Base-by-base conservation (phyloP, 257 asterid species). In the Solanum stenotomum region DNA sequence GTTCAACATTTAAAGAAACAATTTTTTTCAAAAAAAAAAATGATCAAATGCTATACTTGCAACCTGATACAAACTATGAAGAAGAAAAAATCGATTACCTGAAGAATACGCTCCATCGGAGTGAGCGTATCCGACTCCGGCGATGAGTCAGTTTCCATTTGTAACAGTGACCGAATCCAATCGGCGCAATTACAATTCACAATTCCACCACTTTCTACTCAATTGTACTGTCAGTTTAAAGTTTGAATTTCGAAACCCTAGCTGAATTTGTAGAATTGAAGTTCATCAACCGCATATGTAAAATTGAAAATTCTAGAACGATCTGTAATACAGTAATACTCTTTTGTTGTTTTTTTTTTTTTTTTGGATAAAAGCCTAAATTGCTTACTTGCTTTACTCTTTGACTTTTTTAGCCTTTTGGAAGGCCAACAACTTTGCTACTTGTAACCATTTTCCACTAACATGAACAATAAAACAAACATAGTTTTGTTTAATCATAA, bases 61-160 rank as follows among this genome's bases (percentile, higher is more conserved):
- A 86, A 49, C 84, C 70, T 79, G 83, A 46, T 65, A 29, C 16
- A 34, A 56, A 56, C 84, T 74, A 34, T 33, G n/a, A 20, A 20
- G 6, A 18, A 72, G 10, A 34, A 72, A 33, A 33, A 18, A 70
- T 2, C 6, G 25, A 72, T 33, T 87, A 93, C 98, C 98, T 94
- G 94, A 88, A 92, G 37, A 85, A 95, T 91, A 83, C 88, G 88
- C 44, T 82, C 44, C 59, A 42, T 88, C 63, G 38, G 74, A 74
- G 75, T 68, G 71, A 52, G 29, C 44, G 86, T 29, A 49, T 82
- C 33, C 10, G 71, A 52, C 12, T 82, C 86, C 6, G 93, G 92
- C 91, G 97, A 88, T 49, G 93, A 94, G 89, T 93, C 96, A 74
- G 93, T 87, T 90, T 94, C 98, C 98, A 96, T 95, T 56, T 89